Percentiles rank a stretch among this genome's conserved stretches.
phyloP scores from a whole-genome alignment of 2,329 filamentous ascomycete species.

The Phoma herbarum region DNA sequence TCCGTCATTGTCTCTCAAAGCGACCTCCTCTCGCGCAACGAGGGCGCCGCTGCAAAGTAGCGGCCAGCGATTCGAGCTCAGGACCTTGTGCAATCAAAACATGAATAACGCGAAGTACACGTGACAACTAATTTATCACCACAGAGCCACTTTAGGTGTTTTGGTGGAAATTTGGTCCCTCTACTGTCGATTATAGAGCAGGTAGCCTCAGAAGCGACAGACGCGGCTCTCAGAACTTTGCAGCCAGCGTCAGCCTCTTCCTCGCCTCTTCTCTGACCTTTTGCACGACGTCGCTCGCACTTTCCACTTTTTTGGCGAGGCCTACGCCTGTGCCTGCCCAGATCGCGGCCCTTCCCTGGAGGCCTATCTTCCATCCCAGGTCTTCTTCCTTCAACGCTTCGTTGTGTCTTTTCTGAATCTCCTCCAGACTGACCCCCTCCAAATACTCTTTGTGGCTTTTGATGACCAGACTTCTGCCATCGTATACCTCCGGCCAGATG shows the following conservation, averaged over 20 bases:
- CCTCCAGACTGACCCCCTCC: slow-evolving; percentile 52
- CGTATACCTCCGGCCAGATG: slow-evolving; percentile 67
- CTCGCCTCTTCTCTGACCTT: slow-evolving; percentile 51
- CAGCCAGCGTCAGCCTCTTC: slow-evolving; percentile 33
- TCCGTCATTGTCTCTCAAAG: not conserved
- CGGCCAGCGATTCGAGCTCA: slow-evolving; percentile 7
- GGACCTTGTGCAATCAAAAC: not conserved
- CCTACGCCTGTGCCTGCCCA: slow-evolving; percentile 68
- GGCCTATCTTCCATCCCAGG: slow-evolving; percentile 60
- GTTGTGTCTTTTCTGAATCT: slow-evolving; percentile 55
- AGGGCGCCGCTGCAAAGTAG: not conserved
- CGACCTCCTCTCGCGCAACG: not conserved
- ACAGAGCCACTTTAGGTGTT: too few relatives aligned
- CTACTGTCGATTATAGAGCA: too few relatives aligned
- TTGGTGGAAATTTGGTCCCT: too few relatives aligned
- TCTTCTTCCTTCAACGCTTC: slow-evolving; percentile 60
- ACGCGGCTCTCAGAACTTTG: not conserved
- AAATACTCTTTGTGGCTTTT: slow-evolving; percentile 56
- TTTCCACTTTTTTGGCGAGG: slow-evolving; percentile 60
- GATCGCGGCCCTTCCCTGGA: slow-evolving; percentile 64
- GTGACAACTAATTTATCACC: too few relatives aligned
- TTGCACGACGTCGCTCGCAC: slow-evolving; percentile 62
- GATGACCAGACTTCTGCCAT: slow-evolving; percentile 65
- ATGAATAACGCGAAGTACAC: too few relatives aligned
- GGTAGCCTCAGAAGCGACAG: too few relatives aligned